Evolutionary conservation across 495 filamentous ascomycete genomes (phyloP).

Genomic region (Amniculicola lignicola): DNA sequence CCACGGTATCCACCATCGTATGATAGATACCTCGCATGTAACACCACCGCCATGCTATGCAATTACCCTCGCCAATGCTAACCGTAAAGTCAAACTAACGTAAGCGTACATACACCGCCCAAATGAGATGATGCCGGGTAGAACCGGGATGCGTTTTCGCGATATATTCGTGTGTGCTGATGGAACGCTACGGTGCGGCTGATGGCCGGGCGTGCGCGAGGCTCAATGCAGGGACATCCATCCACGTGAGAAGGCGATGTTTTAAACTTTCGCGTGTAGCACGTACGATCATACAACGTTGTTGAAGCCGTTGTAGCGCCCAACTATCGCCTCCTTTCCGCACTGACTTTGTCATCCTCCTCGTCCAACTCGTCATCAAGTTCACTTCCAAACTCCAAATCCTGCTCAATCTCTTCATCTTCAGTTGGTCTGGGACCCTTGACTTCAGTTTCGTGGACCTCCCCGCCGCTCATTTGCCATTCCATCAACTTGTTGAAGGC

Average conservation of each 20-base stretch:
- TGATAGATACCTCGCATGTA: slow-evolving; percentile 5
- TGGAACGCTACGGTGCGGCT: too few species aligned
- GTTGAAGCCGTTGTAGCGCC: too few species aligned
- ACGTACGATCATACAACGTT: too few species aligned
- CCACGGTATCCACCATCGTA: too few species aligned
- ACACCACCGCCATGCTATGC: slow-evolving; percentile 13
- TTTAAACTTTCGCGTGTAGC: too few species aligned
- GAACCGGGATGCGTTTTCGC: too few species aligned
- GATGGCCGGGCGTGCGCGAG: too few species aligned
- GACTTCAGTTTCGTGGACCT: slow-evolving; percentile 15
- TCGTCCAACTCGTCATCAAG: slow-evolving; percentile 26
- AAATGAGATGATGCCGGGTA: background rate
- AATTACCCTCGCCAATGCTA: background rate
- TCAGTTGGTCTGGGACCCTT: slow-evolving; percentile 32
- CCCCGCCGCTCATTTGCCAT: slow-evolving; percentile 88
- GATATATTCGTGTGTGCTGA: too few species aligned
- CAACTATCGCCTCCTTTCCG: too few species aligned
- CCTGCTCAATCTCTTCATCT: slow-evolving; percentile 42
- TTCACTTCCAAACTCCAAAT: slow-evolving; percentile 31
- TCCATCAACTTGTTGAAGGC: slow-evolving; percentile 96
- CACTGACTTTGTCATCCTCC: slow-evolving; percentile 28
- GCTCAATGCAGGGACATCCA: too few species aligned
- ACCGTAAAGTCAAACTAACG: too few species aligned
- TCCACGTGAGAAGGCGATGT: too few species aligned
- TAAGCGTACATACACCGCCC: background rate